These are phyloP conservation scores for Pseudonitzschia pungens DNA, from an alignment of 108 stramenopile species.

Conservation along the genomic window DNA sequence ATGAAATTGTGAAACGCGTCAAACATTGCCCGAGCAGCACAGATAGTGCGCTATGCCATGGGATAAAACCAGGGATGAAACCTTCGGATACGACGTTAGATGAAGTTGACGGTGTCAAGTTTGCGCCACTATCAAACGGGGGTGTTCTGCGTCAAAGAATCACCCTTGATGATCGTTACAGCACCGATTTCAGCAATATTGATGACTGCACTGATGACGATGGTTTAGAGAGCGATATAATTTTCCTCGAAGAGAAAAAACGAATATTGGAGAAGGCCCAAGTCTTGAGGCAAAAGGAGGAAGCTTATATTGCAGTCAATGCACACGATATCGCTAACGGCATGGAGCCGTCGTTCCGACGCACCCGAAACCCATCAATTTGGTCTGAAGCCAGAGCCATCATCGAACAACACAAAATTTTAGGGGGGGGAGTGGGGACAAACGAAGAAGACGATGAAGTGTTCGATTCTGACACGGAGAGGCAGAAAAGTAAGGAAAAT, in stretches of 20 bases:
- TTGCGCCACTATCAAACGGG: too few relatives aligned
- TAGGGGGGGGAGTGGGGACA: not conserved
- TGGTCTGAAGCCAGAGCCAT: slow-evolving; percentile 20
- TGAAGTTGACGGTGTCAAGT: too few relatives aligned
- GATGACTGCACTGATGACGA: slow-evolving; percentile 9
- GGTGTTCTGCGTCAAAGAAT: too few relatives aligned
- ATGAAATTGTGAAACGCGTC: not conserved
- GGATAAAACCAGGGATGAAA: too few relatives aligned
- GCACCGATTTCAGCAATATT: not conserved
- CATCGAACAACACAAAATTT: not conserved
- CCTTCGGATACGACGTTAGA: too few relatives aligned
- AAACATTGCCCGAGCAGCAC: too few relatives aligned
- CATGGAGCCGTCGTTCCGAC: slow-evolving; percentile 3
- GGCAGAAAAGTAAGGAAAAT: not conserved
- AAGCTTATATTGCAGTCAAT: slow-evolving; percentile 20
- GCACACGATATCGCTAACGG: slow-evolving; percentile 16
- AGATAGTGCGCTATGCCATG: too few relatives aligned
- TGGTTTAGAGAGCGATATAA: slow-evolving; percentile 21
- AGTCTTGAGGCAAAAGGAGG: slow-evolving; percentile 2
- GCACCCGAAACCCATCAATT: not conserved
- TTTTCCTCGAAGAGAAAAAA: slow-evolving; percentile 21
- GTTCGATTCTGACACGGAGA: not conserved
- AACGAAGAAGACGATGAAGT: not conserved
- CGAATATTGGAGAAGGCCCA: slow-evolving; percentile 9
- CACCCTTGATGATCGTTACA: not conserved